Conservation (phyloP, 208 protist species). For the Zelonia costaricensis region DNA sequence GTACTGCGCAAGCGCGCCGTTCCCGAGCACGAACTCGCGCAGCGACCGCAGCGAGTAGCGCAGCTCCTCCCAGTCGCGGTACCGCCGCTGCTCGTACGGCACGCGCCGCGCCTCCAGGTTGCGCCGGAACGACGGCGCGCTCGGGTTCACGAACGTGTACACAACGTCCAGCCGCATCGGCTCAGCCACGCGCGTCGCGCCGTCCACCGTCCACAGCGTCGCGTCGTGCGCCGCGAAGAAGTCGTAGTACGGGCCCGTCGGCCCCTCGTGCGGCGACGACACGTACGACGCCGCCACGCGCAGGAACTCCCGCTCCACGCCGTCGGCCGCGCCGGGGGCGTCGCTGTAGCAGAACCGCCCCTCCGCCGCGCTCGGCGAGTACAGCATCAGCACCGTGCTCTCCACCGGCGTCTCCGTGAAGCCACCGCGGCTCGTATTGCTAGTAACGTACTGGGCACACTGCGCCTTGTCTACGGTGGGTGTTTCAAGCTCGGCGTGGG, state of each 20-base stretch:
- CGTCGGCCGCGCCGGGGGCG: not conserved
- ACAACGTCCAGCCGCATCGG: slow-evolving; percentile 56
- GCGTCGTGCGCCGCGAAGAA: slow-evolving; percentile 39
- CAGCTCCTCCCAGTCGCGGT: slow-evolving; percentile 62
- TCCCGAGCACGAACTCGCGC: slow-evolving; percentile 27
- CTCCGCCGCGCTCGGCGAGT: slow-evolving; percentile 1
- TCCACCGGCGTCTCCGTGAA: slow-evolving; percentile 22
- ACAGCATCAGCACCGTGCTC: slow-evolving; percentile 42
- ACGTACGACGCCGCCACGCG: slow-evolving; percentile 34
- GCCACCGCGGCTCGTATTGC: too few species aligned
- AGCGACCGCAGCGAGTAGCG: slow-evolving; percentile 51
- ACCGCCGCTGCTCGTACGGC: slow-evolving; percentile 23
- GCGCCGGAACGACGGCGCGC: slow-evolving; percentile 29
- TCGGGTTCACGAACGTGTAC: slow-evolving; percentile 61
- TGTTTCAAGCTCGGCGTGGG: too few species aligned
- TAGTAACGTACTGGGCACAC: too few species aligned
- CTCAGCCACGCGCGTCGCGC: slow-evolving; percentile 13
- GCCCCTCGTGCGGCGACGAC: slow-evolving; percentile 19
- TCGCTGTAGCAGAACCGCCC: slow-evolving; percentile 24
- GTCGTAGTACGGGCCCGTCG: slow-evolving; percentile 29
- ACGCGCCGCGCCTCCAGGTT: slow-evolving; percentile 30
- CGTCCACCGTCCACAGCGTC: slow-evolving; percentile 46
- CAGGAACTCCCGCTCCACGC: slow-evolving; percentile 25
- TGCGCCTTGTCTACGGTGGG: too few species aligned
- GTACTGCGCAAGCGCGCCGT: slow-evolving; percentile 27